Evolutionary conservation across 768 basidiomycete species (phyloP).

Genomic region (Boletus rufocinnamomeus): DNA sequence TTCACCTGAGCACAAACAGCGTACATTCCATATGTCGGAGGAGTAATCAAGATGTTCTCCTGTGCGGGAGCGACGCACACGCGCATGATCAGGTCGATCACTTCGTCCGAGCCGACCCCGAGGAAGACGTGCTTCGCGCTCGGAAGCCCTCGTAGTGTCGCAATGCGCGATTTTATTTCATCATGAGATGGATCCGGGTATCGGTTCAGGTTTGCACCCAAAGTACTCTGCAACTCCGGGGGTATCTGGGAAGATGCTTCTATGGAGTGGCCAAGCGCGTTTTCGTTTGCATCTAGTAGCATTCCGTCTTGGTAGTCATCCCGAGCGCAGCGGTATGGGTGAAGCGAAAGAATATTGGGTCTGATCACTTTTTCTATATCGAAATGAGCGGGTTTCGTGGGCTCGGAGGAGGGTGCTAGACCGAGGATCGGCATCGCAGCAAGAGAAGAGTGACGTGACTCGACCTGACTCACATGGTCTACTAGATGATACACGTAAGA

Average conservation of each 20-base stretch:
- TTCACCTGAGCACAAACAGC: slow-evolving; percentile 93
- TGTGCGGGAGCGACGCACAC: slow-evolving; percentile 77
- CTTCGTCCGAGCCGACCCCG: slow-evolving; percentile 96
- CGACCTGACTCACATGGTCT: background rate
- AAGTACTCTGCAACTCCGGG: slow-evolving; percentile 39
- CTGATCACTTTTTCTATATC: slow-evolving; percentile 81
- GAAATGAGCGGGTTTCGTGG: slow-evolving; percentile 75
- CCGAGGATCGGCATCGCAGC: slow-evolving; percentile 67
- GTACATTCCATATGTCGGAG: slow-evolving; percentile 99
- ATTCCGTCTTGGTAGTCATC: slow-evolving; percentile 94
- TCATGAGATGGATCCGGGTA: slow-evolving; percentile 94
- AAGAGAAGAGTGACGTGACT: background rate
- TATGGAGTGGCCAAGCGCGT: slow-evolving; percentile 88
- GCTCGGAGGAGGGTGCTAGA: slow-evolving; percentile 44
- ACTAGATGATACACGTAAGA: too few species aligned
- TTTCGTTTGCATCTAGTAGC: slow-evolving; percentile 97
- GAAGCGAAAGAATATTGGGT: slow-evolving; percentile 90
- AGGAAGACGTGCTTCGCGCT: slow-evolving; percentile 75
- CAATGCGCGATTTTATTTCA: slow-evolving; percentile 74
- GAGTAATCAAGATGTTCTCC: slow-evolving; percentile 86
- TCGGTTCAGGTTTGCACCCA: slow-evolving; percentile 69
- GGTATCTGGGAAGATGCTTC: slow-evolving; percentile 35
- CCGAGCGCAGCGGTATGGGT: slow-evolving; percentile 93
- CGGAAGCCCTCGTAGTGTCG: slow-evolving; percentile 68
- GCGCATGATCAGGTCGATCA: slow-evolving; percentile 92